phyloP scores from a whole-genome alignment of 2,329 filamentous ascomycete genomes.

The Aspergillus aculeatinus region DNA sequence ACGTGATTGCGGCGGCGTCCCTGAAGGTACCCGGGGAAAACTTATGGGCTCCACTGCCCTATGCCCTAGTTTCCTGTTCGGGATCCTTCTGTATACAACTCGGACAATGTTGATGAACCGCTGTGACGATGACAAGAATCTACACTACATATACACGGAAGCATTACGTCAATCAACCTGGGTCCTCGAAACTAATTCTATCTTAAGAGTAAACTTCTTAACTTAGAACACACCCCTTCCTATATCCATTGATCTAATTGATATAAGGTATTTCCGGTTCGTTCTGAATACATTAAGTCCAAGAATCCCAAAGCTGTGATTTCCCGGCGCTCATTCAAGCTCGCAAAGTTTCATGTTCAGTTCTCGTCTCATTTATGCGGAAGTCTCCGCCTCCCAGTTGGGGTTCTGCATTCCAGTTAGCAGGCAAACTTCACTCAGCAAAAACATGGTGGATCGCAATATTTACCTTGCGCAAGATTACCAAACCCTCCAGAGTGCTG shows the following conservation, averaged over 20 bases:
- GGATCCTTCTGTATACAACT: conserved; percentile 4
- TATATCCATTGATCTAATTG: conserved; percentile 10
- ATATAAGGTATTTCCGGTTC: conserved; percentile 25
- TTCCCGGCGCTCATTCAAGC: conserved; percentile 20
- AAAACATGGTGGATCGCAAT: neutral
- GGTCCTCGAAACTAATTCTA: neutral
- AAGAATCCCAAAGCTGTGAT: conserved; percentile 25
- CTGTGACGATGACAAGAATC: too few relatives aligned
- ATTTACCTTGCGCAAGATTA: conserved; percentile 93
- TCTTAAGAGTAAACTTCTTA: neutral
- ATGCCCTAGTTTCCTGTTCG: conserved; percentile 39
- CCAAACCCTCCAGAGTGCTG: conserved; percentile 87
- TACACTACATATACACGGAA: too few relatives aligned
- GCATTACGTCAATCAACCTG: too few relatives aligned
- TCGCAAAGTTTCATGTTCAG: conserved; percentile 19
- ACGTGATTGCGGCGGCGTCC: conserved; percentile 1
- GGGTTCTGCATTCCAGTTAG: conserved; percentile 43
- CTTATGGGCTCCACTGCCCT: conserved; percentile 35
- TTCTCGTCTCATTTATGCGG: conserved; percentile 32
- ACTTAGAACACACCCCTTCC: neutral
- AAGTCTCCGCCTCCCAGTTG: conserved; percentile 43
- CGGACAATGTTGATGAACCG: too few relatives aligned
- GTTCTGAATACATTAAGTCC: conserved; percentile 39
- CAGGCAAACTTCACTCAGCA: neutral
- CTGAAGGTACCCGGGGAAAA: conserved; percentile 28